phyloP scores from a whole-genome alignment of 2,329 filamentous ascomycete species.

The Zymoseptoria ardabiliae region DNA sequence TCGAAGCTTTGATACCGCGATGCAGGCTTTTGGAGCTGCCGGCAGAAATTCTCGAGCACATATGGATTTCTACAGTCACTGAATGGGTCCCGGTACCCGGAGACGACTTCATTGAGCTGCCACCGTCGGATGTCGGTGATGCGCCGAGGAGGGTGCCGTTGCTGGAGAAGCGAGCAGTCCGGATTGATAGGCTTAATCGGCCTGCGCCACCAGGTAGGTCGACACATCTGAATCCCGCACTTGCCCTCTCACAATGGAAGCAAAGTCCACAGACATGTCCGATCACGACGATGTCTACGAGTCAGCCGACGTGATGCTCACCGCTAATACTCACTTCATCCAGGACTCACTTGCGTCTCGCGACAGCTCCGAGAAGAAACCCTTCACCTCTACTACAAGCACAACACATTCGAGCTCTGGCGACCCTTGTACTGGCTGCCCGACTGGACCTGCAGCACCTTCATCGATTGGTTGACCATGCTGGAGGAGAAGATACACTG shows the following conservation, averaged over 20 bases:
- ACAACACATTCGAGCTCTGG: conserved; percentile 22
- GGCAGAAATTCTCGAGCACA: conserved; percentile 17
- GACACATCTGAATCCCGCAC: background rate
- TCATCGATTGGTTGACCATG: conserved; percentile 19
- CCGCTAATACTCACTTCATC: background rate
- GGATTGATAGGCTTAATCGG: conserved; percentile 15
- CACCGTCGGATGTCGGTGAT: background rate
- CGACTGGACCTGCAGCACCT: conserved; percentile 18
- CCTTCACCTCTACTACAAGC: conserved; percentile 19
- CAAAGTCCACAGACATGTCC: too few relatives aligned
- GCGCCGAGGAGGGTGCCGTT: background rate
- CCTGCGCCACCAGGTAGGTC: conserved; percentile 7
- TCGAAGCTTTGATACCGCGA: background rate
- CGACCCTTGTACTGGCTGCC: conserved; percentile 19
- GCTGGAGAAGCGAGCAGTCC: conserved; percentile 13
- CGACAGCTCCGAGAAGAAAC: conserved; percentile 17
- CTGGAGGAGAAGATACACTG: conserved; percentile 15
- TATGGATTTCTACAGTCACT: conserved; percentile 15
- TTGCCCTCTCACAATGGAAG: too few relatives aligned
- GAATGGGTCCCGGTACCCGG: conserved; percentile 11
- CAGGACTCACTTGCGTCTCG: conserved; percentile 15
- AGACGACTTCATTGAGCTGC: background rate
- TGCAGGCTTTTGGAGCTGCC: conserved; percentile 17
- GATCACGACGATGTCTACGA: too few relatives aligned
- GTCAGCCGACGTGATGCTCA: background rate